Evolutionary conservation across 2,329 filamentous ascomycete genomes (phyloP), one percentile per base, ranked within the genome.

Genomic region (Paecilomyces formosus): DNA sequence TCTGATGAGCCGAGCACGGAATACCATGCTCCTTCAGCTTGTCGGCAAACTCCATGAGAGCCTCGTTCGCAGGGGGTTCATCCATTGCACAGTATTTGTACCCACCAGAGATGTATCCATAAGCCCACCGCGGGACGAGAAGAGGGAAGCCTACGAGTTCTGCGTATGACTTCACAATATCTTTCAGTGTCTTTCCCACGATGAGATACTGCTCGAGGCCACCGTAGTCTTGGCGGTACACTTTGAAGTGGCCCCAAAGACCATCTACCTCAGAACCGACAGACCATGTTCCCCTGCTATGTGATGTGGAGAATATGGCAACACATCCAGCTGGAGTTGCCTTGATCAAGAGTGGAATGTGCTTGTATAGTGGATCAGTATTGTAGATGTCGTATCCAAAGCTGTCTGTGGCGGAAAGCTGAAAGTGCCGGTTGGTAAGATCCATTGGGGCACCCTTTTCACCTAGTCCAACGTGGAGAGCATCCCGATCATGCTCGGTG

Each of bases 371-470:
- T 0, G 88, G 88, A 68, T 90, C 87, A 2, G 86, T 88, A 9
- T 81, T 81, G 67, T 89, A 85, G 3, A 85, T 82, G 64, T 90
- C 87, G 66, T 91, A 90, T 2, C 88, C 86, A 64, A 90, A 90
- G 39, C 83, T 87, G 70, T 90, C 88, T 0, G 85, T 89, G 1
- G 85, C 86, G 0, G 86, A 85, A 13, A 90, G 76, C 26, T 81
- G 79, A 68, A 90, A 90, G 26, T 82, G 78, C 0, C 88, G 80
- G 31, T 85, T 86, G 0, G 81, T 85, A 1, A 91, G 78, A 65
- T 90, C 84, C 85, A 90, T 89, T 0, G 88, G 88, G 0, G 86
- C 87, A 4, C 85, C 79, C 68, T 90, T 90, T 69, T 90, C 88
- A 3, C 88, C 88, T 0, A 90, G 77, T 0, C 88, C 88, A 18